Conservation (phyloP, 2,329 filamentous ascomycete species). For the Didymella pomorum region DNA sequence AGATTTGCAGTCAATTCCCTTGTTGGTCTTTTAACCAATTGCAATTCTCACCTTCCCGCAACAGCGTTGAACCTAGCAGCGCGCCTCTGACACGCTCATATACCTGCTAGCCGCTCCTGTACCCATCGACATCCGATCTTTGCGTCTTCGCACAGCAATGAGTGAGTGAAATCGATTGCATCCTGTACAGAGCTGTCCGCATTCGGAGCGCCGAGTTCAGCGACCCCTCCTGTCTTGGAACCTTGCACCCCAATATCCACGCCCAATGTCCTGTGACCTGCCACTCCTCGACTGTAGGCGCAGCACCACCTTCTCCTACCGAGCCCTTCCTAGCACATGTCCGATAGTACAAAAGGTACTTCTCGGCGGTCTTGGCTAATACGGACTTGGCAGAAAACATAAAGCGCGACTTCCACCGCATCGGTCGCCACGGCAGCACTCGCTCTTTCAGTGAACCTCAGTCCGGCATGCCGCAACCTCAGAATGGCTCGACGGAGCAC, state of each 20-base stretch:
- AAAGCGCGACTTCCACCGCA: constrained; percentile 44
- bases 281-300: constrained; percentile 5
- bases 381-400: constrained; percentile 42
- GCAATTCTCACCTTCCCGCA: constrained; percentile 14
- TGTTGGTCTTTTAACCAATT: constrained; percentile 12
- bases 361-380: constrained; percentile 37
- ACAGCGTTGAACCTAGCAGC: constrained; percentile 11
- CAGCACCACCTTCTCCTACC: constrained; percentile 4
- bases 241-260: constrained; percentile 2
- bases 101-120: constrained; percentile 12
- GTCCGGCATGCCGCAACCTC: constrained; percentile 33
- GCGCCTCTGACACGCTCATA: constrained; percentile 21
- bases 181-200: constrained; percentile 13
- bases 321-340: too few relatives aligned
- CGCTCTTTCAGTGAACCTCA: constrained; percentile 12
- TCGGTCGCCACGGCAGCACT: constrained; percentile 36
- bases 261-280: constrained; percentile 3
- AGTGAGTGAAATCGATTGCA: constrained; percentile 15
- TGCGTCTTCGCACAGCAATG: constrained; percentile 20
- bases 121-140: background rate
- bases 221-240: too few relatives aligned
- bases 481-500: constrained; percentile 42
- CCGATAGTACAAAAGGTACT: constrained; percentile 14
- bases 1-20: constrained; percentile 10
- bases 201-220: constrained; percentile 14